Base-by-base conservation (phyloP, 768 basidiomycete genomes). In the Suillus variegatus region DNA sequence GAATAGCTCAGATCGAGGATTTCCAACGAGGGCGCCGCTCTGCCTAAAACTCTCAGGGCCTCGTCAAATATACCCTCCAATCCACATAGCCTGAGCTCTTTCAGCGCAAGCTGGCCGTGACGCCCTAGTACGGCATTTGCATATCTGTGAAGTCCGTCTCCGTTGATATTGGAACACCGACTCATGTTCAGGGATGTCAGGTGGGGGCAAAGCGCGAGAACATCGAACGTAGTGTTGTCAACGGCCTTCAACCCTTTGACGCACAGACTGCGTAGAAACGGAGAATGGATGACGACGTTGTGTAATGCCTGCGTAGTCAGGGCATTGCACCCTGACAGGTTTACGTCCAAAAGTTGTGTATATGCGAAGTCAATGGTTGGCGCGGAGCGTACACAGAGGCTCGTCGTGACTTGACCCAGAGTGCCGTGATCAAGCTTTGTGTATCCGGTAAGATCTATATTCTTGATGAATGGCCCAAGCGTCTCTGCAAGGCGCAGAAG, bases 1-100 rank as follows among this genome's bases (percentile, higher is more conserved):
- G 85, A 82, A 71, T 92, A 91, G 76, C 90, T 92, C 66, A 95
- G 77, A 75, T 96, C 94, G 25, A 96, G 80, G 20, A 93, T 85
- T 74, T 94, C 91, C 25, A 96, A 83, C 70, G 81, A 79, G 22
- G 92, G 91, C 0, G 91, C 84, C 3, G 85, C 88, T 68, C 79
- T 84, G 7, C 90, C 94, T 43, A 95, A 79, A 12, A 79, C 77
- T n/a, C 80, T 74, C 84, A 96, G 85, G 70, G 84, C 83, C 13
- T 80, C 78, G 70, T 91, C 89, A 18, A 82, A 78, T 60, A 88
- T 75, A 62, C 85, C 79, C 71, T 82, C 86, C 65, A 97, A 73
- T 1, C 91, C 93, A 8, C 86, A 89, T 35, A 95, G 67, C 28
- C 87, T 80, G 38, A 97, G 81, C 54, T 86, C 85, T 73, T 82